Conservation (phyloP, 192 early-diverging fungal species). For the Neocallimastix lanati region DNA sequence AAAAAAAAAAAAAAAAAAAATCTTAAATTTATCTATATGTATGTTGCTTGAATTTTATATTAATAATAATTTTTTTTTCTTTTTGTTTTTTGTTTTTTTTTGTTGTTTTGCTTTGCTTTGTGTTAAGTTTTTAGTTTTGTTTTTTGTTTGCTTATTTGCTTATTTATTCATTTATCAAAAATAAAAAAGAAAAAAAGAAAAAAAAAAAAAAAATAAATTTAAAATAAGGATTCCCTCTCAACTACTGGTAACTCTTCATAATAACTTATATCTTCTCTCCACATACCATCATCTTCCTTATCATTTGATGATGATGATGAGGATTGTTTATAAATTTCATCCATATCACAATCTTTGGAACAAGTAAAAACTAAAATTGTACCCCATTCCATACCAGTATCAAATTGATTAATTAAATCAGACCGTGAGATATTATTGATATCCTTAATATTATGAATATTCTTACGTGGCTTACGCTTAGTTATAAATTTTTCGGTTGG, state of each 20-base stretch:
- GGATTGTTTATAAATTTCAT: not conserved
- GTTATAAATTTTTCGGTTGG: constrained; percentile 32
- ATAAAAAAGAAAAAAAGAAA: too few relatives aligned
- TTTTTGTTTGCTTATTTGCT: too few relatives aligned
- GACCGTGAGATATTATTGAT: constrained; percentile 4
- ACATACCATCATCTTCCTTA: not conserved
- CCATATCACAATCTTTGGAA: constrained; percentile 48
- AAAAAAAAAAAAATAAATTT: not conserved
- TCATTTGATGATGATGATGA: too few relatives aligned
- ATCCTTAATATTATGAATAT: not conserved
- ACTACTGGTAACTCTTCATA: not conserved
- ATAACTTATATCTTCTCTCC: not conserved
- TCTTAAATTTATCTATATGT: too few relatives aligned
- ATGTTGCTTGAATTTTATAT: too few relatives aligned
- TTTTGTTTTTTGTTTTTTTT: too few relatives aligned
- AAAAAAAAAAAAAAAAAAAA: too few relatives aligned
- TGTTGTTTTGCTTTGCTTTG: too few relatives aligned
- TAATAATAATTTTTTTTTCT: too few relatives aligned
- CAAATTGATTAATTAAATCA: constrained; percentile 24
- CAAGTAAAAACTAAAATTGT: constrained; percentile 70
- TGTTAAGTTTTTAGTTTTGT: too few relatives aligned
- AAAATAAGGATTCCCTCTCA: not conserved
- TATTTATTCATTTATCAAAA: too few relatives aligned
- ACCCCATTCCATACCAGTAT: constrained; percentile 77
- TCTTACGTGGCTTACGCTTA: constrained; percentile 9